Evolutionary conservation across 768 basidiomycete species (phyloP), one percentile per base, ranked within the genome.

Genomic region (Phallus indusiatus): DNA sequence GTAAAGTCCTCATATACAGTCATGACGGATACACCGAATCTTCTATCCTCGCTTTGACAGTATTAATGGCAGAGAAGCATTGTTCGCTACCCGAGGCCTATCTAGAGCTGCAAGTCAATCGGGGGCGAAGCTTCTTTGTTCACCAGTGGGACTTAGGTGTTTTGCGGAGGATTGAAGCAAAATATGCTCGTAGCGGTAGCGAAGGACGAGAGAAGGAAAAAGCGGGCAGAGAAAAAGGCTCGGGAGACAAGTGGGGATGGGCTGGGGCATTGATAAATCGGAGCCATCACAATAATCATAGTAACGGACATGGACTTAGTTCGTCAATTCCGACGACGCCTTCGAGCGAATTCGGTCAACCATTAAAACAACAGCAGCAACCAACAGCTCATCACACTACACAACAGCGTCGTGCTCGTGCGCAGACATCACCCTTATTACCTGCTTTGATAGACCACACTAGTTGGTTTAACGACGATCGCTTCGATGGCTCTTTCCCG

Each of bases 401-500:
- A 5, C 42, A 42, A 42, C 47, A 48, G 56, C 66, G 69, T 37
- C 77, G 90, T 36, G 88, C 84, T 47, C 77, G 90, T 63, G 88
- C 86, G 55, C 83, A 77, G 62, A 89, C 88, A 28, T 79, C 82
- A 61, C 83, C 87, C 22, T 78, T 80, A 75, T 66, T 86, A 49
- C 83, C 84, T 12, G 78, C 76, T 63, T 66, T 82, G 59, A 77
- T 80, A 20, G 85, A 89, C 66, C 90, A 92, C 66, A 83, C 89
- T 71, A 78, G 84, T n/a, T 98, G 94, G 94, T 96, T 97, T 73
- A 87, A 93, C 66, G 91, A 94, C 69, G 81, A 83, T 35, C 74
- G 90, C 61, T 98, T 97, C 69, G 94, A 98, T 69, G 94, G 95
- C 49, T 92, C 89, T 66, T 94, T 98, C 75, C 95, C 95, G 16